Conservation (phyloP, 2,329 filamentous ascomycete genomes). For the Emydomyces testavorans region DNA sequence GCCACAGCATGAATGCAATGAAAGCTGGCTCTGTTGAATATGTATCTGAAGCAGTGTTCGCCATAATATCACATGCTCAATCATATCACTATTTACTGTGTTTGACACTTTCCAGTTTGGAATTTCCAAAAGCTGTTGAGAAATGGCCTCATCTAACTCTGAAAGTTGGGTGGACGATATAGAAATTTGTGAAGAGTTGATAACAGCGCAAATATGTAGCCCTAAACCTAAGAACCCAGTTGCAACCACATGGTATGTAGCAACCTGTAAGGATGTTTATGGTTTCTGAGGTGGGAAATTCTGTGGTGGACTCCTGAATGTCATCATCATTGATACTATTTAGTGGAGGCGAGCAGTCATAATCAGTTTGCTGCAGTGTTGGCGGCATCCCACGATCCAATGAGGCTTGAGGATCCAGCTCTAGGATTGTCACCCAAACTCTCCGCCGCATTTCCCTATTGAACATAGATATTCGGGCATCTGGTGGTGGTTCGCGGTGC, state of each 20-base stretch:
- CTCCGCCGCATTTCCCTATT: slow-evolving; percentile 41
- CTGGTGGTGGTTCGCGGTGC: slow-evolving; percentile 33
- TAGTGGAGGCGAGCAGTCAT: slow-evolving; percentile 39
- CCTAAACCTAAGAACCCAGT: slow-evolving; percentile 20
- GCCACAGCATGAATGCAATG: slow-evolving; percentile 31
- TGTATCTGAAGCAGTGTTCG: slow-evolving; percentile 28
- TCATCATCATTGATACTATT: slow-evolving; percentile 44
- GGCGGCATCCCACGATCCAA: slow-evolving; percentile 46
- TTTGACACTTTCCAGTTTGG: slow-evolving; percentile 24
- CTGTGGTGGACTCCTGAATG: slow-evolving; percentile 29
- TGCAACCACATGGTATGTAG: slow-evolving; percentile 26
- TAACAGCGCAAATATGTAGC: slow-evolving; percentile 18
- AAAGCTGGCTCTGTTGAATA: slow-evolving; percentile 29
- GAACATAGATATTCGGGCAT: slow-evolving; percentile 28
- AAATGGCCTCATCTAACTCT: slow-evolving; percentile 31
- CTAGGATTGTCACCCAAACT: slow-evolving; percentile 47
- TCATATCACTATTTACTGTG: slow-evolving; percentile 21
- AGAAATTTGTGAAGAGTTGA: slow-evolving; percentile 18
- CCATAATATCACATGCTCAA: slow-evolving; percentile 26
- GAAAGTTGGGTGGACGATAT: slow-evolving; percentile 30
- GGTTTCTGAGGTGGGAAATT: slow-evolving; percentile 24
- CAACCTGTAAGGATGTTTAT: slow-evolving; percentile 29
- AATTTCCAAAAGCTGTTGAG: slow-evolving; percentile 25
- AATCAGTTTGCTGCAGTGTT: slow-evolving; percentile 33
- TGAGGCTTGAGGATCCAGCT: slow-evolving; percentile 46